Base-by-base conservation (phyloP, 2,329 filamentous ascomycete species). In the Colletotrichum sp. region DNA sequence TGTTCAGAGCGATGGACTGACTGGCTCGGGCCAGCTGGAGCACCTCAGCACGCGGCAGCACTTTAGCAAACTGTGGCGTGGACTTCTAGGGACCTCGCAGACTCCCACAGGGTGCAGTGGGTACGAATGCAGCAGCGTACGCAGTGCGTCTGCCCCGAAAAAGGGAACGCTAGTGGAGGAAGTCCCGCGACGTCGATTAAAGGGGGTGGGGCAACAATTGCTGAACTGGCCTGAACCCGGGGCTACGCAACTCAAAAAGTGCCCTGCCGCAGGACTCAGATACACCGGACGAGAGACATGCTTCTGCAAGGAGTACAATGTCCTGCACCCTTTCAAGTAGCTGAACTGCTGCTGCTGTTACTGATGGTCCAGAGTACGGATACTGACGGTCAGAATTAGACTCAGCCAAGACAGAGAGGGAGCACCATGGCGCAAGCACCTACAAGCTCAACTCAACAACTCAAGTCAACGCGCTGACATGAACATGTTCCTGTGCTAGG, bases 111-210 rank as follows among this genome's bases (percentile, higher is more conserved):
- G 70, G 73, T 68, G 59, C 6, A 13, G 44, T 44, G 44, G 70
- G 64, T 74, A 74, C 71, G 74, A 76, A 76, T 74, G 74, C 74
- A 60, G 74, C 71, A 39, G 6, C 26, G 4, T 49, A 68, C 55
- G 59, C n/a, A 55, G 63, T 49, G 62, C 36, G 24, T 28, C 62
- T 62, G 62, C 57, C n/a, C 28, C 71, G 44, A 70, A 64, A 71
- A 63, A 72, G 72, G 62, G 74, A 76, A 49, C 64, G 44, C 65
- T 69, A 74, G 65, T n/a, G 59, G 21, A 68, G 24, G 28, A 73
- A 68, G 63, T 73, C 66, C 63, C 72, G 68, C 34, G 69, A 72
- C 36, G 15, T 26, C 39, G 65, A 49, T 34, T 62, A 60, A 39
- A 63, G 71, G 75, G 75, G 71, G 59, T 66, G 71, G 71, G 66